A percentile compares a stretch with the other conserved stretches of the same genome.
Evolutionary conservation across 2,329 filamentous ascomycete species (phyloP).

Genomic region (Calonectria ilicicola): DNA sequence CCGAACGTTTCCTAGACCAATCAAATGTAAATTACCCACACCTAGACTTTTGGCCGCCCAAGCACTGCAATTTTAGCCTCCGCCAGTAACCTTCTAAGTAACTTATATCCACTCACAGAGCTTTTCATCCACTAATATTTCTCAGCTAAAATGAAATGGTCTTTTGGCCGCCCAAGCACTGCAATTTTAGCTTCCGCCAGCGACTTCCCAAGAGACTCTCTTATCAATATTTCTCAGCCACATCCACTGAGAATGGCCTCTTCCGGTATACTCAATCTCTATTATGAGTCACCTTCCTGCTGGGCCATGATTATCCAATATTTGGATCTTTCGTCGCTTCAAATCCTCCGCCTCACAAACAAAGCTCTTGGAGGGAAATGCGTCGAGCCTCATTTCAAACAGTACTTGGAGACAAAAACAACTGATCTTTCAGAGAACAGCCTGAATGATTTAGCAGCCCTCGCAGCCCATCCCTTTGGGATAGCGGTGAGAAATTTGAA

Average conservation of each 20-base stretch:
- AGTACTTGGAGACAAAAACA: not conserved
- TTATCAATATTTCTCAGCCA: no score
- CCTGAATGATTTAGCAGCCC: not conserved
- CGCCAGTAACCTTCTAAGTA: no score
- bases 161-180: no score
- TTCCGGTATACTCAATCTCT: not conserved
- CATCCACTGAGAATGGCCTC: not conserved
- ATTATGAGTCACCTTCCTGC: not conserved
- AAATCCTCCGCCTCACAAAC: not conserved
- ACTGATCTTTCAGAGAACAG: not conserved
- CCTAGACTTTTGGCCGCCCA: no score
- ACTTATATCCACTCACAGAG: no score
- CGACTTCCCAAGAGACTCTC: no score
- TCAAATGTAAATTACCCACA: no score
- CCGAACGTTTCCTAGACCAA: no score
- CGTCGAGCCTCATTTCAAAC: not conserved
- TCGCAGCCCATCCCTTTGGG: not conserved
- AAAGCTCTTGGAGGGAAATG: not conserved
- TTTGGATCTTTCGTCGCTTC: not conserved
- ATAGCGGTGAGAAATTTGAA: not conserved
- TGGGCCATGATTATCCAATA: not conserved
- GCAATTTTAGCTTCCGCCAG: no score
- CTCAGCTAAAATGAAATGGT: no score
- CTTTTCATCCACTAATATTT: no score
- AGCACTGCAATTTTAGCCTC: no score